Percentiles rank a stretch among this genome's conserved stretches.
These are phyloP conservation scores for Rubia yunnanensis DNA, from an alignment of 257 asterid species.

Conservation along the genomic window DNA sequence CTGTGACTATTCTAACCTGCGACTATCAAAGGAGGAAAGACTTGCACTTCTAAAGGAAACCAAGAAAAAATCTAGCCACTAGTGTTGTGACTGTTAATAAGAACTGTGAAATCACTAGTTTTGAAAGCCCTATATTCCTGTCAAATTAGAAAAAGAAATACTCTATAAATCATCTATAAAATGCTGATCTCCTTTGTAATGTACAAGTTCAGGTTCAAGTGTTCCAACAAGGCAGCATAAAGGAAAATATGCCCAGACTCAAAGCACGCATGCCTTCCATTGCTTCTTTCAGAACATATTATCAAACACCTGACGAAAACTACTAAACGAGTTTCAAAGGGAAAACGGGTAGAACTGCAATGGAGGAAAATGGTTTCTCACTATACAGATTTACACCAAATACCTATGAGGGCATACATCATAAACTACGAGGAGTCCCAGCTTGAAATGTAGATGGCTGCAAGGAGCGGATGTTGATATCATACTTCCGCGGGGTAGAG, in stretches of 20 bases:
- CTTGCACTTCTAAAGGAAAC: no score
- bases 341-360: neutral
- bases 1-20: no score
- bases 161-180: neutral
- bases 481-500: constrained; percentile 39
- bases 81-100: no score
- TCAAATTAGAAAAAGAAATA: no score
- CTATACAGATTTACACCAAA: constrained; percentile 8
- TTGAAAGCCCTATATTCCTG: no score
- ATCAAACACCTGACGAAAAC: neutral
- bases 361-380: neutral
- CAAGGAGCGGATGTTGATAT: constrained; percentile 61
- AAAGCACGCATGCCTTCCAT: neutral
- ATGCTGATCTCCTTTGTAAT: neutral
- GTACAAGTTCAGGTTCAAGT: neutral
- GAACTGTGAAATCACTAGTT: no score
- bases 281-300: neutral
- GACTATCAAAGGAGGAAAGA: no score
- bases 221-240: neutral
- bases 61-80: no score
- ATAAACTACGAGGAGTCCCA: constrained; percentile 42
- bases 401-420: constrained; percentile 10
- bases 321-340: neutral
- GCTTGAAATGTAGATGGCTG: constrained; percentile 49
- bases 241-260: neutral